These are phyloP conservation scores for Sarcocystis neurona DNA, from an alignment of 169 alveolate species.

Conservation along the genomic window DNA sequence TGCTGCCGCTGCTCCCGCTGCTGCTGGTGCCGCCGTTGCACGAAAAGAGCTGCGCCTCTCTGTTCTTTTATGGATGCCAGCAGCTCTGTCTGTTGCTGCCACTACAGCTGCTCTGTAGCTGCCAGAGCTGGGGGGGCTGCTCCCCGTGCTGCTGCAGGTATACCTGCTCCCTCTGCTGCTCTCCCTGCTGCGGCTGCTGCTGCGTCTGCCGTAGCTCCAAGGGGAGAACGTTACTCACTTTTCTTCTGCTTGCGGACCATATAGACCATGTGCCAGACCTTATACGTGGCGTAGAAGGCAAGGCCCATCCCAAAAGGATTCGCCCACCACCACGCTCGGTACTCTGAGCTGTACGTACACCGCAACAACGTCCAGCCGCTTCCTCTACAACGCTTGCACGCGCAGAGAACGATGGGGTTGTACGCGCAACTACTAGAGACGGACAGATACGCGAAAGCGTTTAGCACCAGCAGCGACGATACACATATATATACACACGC, in stretches of 20 bases:
- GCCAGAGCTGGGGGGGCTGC: too few relatives aligned
- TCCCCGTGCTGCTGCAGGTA: too few relatives aligned
- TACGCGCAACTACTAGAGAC: neutral
- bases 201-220: neutral
- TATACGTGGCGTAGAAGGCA: slow-evolving; percentile 79
- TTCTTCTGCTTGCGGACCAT: slow-evolving; percentile 85
- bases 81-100: too few relatives aligned
- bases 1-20: too few relatives aligned
- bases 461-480: too few relatives aligned
- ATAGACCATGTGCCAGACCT: slow-evolving; percentile 83
- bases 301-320: slow-evolving; percentile 87
- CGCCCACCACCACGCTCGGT: slow-evolving; percentile 89
- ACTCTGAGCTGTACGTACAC: slow-evolving; percentile 69
- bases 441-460: neutral
- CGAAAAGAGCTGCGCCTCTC: too few relatives aligned
- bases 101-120: too few relatives aligned
- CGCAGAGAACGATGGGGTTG: neutral
- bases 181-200: slow-evolving; percentile 21
- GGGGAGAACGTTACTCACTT: slow-evolving; percentile 62
- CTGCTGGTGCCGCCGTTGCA: too few relatives aligned
- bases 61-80: too few relatives aligned
- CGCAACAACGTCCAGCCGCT: neutral
- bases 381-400: neutral
- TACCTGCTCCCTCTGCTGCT: too few relatives aligned
- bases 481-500: too few relatives aligned